Evolutionary conservation across 192 early-diverging fungal genomes (phyloP), one percentile per base, ranked within the genome.

Genomic region (Coemansia sp.): DNA sequence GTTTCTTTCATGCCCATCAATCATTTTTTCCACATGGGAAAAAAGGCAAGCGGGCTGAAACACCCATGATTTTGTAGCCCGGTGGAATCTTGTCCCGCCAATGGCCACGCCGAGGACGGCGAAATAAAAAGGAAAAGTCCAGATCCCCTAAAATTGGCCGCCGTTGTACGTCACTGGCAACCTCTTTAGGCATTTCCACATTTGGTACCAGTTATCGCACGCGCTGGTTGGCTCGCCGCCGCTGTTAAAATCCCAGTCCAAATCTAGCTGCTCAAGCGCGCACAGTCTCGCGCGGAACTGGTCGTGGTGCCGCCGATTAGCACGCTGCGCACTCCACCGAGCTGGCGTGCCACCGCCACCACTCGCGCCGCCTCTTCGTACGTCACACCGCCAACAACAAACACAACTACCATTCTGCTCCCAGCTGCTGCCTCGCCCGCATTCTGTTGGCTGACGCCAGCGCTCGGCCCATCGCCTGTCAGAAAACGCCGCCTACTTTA

Each of bases 321-420:
- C 38, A 72, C 72, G 29, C 56, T 58, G n/a, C 73, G 58, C 29
- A 22, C 48, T 35, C 73, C 67, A 15, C 60, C 67, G 61, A 60
- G 60, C 45, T 66, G 60, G 32, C 60, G 73, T 17, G 65, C 64
- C 5, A 56, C 68, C 4, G 68, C 72, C 5, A 56, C 64, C 59
- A 81, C 57, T 2, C 35, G 19, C 12, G 72, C 69, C 0, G 69
- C 66, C 41, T 81, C 78, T 19, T 66, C 69, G 57, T 75, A 75
- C 21, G 78, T 75, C 52, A 81, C 53, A 29, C 69, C 78, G 49
- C 78, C 78, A 19, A 75, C 69, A 8, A 75, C 63, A 52, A 81
- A 69, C 29, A 81, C 62, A 47, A 81, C 59, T 8, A 81, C 59
- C 1, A 53, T 37, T 17, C 66, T 70, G 52, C 72, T 71, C 10